Conservation (phyloP, 768 basidiomycete genomes). For the Tylopilus vinaceipallidus region DNA sequence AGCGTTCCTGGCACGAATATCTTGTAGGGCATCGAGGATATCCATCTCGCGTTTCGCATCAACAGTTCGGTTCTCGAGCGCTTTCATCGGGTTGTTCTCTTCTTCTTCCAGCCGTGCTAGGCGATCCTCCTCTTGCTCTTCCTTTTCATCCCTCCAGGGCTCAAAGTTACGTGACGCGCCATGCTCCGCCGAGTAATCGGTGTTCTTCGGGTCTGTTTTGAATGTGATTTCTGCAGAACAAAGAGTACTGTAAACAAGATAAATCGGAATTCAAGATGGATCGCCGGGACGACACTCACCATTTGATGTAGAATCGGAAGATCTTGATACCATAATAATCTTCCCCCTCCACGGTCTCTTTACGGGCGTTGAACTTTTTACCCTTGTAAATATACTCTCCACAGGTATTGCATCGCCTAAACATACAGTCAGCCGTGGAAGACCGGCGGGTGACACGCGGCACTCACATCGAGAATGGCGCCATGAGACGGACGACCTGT, state of each 20-base stretch:
- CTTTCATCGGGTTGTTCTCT: conserved; percentile 97
- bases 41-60: conserved; percentile 99
- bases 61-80: conserved; percentile 85
- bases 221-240: conserved; percentile 99
- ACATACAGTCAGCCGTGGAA: conserved; percentile 9
- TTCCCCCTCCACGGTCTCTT: conserved; percentile 96
- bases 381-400: conserved; percentile 99
- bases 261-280: neutral
- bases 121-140: conserved; percentile 78
- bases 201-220: conserved; percentile 99
- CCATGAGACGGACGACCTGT: conserved; percentile 98
- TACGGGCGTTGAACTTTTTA: conserved; percentile 99
- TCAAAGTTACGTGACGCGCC: conserved; percentile 98
- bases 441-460: neutral
- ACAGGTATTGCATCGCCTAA: conserved; percentile 89
- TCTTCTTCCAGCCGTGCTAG: conserved; percentile 86
- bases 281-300: conserved; percentile 43
- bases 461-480: conserved; percentile 93
- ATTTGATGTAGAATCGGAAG: conserved; percentile 91
- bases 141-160: conserved; percentile 87
- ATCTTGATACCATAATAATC: conserved; percentile 99
- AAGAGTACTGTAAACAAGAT: conserved; percentile 58
- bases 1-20: conserved; percentile 83
- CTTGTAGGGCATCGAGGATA: conserved; percentile 92
- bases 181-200: conserved; percentile 90